Evolutionary conservation across 805 yeast species (phyloP).

Genomic region (Suhomyces sp.): DNA sequence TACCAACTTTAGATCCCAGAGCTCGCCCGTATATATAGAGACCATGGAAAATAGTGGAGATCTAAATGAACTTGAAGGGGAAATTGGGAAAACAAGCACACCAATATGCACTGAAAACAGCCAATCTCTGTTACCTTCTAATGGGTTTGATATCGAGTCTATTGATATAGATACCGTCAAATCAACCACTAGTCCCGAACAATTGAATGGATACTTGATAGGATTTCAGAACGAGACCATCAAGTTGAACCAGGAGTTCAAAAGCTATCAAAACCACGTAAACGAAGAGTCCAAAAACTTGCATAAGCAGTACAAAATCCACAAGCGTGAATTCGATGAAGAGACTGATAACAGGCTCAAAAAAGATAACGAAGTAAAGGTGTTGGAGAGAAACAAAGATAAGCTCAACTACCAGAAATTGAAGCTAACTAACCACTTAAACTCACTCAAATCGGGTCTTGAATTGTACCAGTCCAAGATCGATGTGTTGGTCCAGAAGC

Average conservation of each 20-base stretch:
- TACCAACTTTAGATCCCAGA: conserved; percentile 34
- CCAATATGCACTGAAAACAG: not conserved
- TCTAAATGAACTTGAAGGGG: not conserved
- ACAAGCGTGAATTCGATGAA: conserved; percentile 36
- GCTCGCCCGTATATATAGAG: conserved; percentile 31
- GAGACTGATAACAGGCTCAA: conserved; percentile 28
- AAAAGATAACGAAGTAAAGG: conserved; percentile 30
- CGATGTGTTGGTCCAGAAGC: conserved; percentile 12
- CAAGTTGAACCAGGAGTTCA: conserved; percentile 19
- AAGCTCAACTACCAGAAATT: conserved; percentile 31
- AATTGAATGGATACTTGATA: conserved; percentile 22
- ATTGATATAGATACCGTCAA: conserved; percentile 14
- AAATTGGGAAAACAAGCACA: not conserved
- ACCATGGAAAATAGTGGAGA: conserved; percentile 13
- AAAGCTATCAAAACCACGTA: conserved; percentile 11
- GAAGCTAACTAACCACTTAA: conserved; percentile 24
- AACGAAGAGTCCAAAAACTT: conserved; percentile 14
- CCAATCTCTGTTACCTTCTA: not conserved
- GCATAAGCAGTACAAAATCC: conserved; percentile 26
- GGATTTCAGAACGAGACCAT: conserved; percentile 26
- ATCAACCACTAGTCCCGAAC: conserved; percentile 15
- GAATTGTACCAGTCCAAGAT: conserved; percentile 20
- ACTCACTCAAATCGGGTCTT: conserved; percentile 16
- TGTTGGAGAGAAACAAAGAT: conserved; percentile 30
- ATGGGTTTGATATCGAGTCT: conserved; percentile 3